These are phyloP conservation scores for Colletotrichum acutatum DNA, from an alignment of 2,329 filamentous ascomycete species.

Conservation along the genomic window DNA sequence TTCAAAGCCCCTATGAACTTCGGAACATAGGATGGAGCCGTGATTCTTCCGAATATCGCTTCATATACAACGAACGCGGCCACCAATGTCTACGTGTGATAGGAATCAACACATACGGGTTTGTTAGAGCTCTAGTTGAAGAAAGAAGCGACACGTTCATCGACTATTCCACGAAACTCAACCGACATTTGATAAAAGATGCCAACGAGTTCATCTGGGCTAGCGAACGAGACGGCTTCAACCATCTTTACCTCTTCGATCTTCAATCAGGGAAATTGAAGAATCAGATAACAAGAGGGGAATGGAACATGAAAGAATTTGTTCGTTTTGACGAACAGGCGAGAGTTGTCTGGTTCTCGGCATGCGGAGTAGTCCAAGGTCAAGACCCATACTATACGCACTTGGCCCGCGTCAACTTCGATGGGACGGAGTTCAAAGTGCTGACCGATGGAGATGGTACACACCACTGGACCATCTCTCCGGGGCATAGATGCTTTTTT, in stretches of 20 bases:
- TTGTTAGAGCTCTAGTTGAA: conserved; percentile 37
- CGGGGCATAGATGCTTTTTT: conserved; percentile 8
- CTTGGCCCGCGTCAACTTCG: conserved; percentile 40
- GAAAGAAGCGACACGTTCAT: conserved; percentile 41
- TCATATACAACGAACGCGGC: conserved; percentile 43
- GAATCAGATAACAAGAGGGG: conserved; percentile 41
- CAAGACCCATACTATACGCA: conserved; percentile 44
- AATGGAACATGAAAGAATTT: conserved; percentile 36
- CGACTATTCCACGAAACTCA: conserved; percentile 34
- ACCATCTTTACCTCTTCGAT: conserved; percentile 42
- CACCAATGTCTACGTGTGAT: conserved; percentile 40
- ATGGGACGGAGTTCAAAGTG: conserved; percentile 40
- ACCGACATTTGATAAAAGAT: neutral
- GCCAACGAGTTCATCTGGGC: conserved; percentile 41
- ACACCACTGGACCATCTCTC: conserved; percentile 40
- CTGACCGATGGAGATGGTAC: conserved; percentile 43
- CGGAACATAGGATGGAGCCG: conserved; percentile 40
- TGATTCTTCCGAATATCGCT: conserved; percentile 40
- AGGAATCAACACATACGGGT: conserved; percentile 33
- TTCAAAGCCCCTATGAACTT: conserved; percentile 40
- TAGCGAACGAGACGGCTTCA: conserved; percentile 43
- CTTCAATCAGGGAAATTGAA: conserved; percentile 19
- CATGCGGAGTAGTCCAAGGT: conserved; percentile 35
- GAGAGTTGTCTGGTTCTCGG: neutral
- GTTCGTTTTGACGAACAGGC: neutral